A percentile compares a stretch with the other conserved stretches of the same genome.
Evolutionary conservation across 805 yeast species (phyloP).

Genomic region (Saccharomycopsis sp.): DNA sequence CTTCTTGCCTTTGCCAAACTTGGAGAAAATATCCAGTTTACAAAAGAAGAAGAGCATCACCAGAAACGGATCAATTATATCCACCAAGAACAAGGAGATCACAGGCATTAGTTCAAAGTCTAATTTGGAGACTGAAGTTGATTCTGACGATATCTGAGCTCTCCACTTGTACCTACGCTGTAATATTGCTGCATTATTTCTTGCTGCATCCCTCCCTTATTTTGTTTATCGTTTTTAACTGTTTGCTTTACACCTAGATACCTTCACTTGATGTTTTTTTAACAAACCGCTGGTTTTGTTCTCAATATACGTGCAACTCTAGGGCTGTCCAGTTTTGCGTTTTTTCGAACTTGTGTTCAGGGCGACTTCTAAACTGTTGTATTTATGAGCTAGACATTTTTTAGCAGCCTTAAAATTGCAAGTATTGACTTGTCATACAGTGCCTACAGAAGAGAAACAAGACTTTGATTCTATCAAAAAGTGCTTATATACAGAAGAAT

Average conservation of each 20-base stretch:
- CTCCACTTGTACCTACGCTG: background rate
- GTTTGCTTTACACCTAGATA: background rate
- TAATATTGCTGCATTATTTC: too few species aligned
- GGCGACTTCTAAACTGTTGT: too few species aligned
- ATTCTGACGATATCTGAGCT: slow-evolving; percentile 9
- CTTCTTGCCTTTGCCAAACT: slow-evolving; percentile 19
- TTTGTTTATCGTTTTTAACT: background rate
- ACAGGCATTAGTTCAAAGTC: slow-evolving; percentile 17
- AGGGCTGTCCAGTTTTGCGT: too few species aligned
- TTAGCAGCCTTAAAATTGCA: too few species aligned
- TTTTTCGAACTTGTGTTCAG: too few species aligned
- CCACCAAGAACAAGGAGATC: slow-evolving; percentile 20
- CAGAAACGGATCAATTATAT: slow-evolving; percentile 19
- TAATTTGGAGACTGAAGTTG: slow-evolving; percentile 20
- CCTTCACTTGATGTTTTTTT: too few species aligned
- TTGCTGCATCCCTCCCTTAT: background rate
- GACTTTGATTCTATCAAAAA: too few species aligned
- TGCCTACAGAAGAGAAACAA: too few species aligned
- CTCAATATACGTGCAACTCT: too few species aligned
- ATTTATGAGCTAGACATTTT: too few species aligned
- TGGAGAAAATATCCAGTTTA: slow-evolving; percentile 18
- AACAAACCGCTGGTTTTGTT: too few species aligned
- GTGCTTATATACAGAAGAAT: background rate
- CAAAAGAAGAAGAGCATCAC: slow-evolving; percentile 20
- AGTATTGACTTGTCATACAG: too few species aligned